Base-by-base conservation (phyloP, 108 stramenopile genomes). In the Pseudonitzschia pungens region DNA sequence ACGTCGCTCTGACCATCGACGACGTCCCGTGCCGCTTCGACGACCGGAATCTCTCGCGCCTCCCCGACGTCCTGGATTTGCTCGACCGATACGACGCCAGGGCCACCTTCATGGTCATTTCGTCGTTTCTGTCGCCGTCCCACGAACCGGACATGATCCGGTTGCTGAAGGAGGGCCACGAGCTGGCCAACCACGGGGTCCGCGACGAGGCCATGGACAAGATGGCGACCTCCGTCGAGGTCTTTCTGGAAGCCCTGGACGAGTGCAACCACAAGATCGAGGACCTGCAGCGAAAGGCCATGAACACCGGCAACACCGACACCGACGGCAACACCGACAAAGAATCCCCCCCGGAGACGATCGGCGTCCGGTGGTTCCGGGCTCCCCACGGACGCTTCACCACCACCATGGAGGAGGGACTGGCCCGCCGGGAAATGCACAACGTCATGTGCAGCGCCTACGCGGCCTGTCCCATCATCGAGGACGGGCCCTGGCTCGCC, bases 381-480 rank as follows among this genome's bases (percentile, higher is more conserved):
- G 70, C 77, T 2, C 77, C 77, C 20, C 77, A 77, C 11, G 65
- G 43, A 4, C 41, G 24, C 11, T 77, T 72, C 56, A 77, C 77
- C 0, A 56, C 32, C 36, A 31, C 29, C 32, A 77, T 77, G 77
- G 77, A 77, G 54, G 29, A 44, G 29, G 70, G 64, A 20, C 42
- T 77, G 0, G 26, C 56, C 0, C 7, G 40, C 26, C 26, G 43
- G 2, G 26, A 60, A 28, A 66, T 77, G 71, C 15, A 28, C 24
- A 71, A 71, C 48, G 77, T 77, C 48, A 71, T 77, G 77, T 77
- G 77, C 48, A 71, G 72, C 59, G 45, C 65, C 15, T 77, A 77
- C 40, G 70, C 65, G 14, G 60, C 55, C 18, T 64, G 65, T 68
- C 77, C 77, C 18, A 58, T 77, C 51, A 41, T 77, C 14, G 68